These are phyloP conservation scores for Exserohilum turcica DNA, from an alignment of 2,329 filamentous ascomycete species.

Conservation along the genomic window DNA sequence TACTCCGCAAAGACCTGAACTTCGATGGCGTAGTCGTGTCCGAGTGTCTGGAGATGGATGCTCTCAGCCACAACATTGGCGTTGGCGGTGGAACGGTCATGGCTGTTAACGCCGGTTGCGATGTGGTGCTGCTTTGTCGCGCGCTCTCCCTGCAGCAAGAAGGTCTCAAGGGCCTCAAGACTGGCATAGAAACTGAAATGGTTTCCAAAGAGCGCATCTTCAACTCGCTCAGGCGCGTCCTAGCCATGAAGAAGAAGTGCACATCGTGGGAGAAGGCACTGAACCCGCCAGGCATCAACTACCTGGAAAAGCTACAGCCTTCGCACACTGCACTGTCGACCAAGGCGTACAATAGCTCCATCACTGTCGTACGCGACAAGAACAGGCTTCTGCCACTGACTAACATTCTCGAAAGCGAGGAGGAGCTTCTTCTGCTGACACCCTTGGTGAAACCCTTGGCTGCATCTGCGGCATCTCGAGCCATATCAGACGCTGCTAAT, in stretches of 20 bases:
- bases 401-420: conserved; percentile 78
- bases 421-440: conserved; percentile 87
- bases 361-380: conserved; percentile 90
- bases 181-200: conserved; percentile 88
- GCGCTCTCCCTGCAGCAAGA: conserved; percentile 89
- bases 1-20: conserved; percentile 84
- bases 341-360: conserved; percentile 87
- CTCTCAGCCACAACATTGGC: conserved; percentile 92
- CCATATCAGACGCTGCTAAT: conserved; percentile 64
- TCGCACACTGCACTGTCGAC: conserved; percentile 81
- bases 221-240: conserved; percentile 77
- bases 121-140: conserved; percentile 85
- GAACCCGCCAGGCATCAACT: conserved; percentile 78
- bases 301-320: conserved; percentile 80
- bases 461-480: conserved; percentile 81
- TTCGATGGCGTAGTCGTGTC: conserved; percentile 94
- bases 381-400: conserved; percentile 82
- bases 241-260: conserved; percentile 80
- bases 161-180: conserved; percentile 85
- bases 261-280: conserved; percentile 91
- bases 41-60: conserved; percentile 96
- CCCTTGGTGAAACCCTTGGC: conserved; percentile 91
- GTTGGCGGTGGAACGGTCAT: conserved; percentile 96
- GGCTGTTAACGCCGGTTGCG: conserved; percentile 95
- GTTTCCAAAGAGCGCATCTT: conserved; percentile 80